These are phyloP conservation scores for Diplodia intermedia DNA, from an alignment of 2,329 filamentous ascomycete genomes.

Conservation along the genomic window DNA sequence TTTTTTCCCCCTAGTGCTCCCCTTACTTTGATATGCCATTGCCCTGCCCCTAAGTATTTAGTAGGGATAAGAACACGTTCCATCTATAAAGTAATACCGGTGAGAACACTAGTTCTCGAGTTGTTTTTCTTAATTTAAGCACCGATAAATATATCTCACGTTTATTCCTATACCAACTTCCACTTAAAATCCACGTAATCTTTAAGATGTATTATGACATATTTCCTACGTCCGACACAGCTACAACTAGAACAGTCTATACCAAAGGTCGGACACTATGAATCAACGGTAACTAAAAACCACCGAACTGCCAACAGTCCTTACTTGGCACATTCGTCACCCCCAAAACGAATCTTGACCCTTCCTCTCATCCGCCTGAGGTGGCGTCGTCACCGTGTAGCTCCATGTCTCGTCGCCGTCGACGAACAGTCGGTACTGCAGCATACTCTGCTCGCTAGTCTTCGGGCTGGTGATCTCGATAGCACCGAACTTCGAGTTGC, in stretches of 20 bases:
- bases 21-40: too few species aligned
- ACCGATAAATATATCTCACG: too few species aligned
- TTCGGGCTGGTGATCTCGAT: conserved; percentile 76
- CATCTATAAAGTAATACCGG: too few species aligned
- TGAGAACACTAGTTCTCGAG: too few species aligned
- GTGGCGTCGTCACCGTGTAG: conserved; percentile 55
- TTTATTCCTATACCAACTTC: background rate
- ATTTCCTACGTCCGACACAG: background rate
- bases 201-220: background rate
- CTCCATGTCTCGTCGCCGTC: conserved; percentile 83
- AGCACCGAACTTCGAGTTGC: conserved; percentile 87
- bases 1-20: background rate
- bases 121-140: too few species aligned
- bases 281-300: background rate
- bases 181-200: background rate
- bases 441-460: conserved; percentile 69
- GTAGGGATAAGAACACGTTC: too few species aligned
- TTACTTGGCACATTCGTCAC: conserved; percentile 26
- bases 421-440: conserved; percentile 83
- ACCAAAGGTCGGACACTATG: background rate
- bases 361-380: conserved; percentile 49
- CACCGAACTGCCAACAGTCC: background rate
- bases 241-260: background rate
- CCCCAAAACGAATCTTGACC: conserved; percentile 57
- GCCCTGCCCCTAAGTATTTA: too few species aligned